Evolutionary conservation across 2,329 filamentous ascomycete species (phyloP).

Genomic region (Emergomyces pasteurianus): DNA sequence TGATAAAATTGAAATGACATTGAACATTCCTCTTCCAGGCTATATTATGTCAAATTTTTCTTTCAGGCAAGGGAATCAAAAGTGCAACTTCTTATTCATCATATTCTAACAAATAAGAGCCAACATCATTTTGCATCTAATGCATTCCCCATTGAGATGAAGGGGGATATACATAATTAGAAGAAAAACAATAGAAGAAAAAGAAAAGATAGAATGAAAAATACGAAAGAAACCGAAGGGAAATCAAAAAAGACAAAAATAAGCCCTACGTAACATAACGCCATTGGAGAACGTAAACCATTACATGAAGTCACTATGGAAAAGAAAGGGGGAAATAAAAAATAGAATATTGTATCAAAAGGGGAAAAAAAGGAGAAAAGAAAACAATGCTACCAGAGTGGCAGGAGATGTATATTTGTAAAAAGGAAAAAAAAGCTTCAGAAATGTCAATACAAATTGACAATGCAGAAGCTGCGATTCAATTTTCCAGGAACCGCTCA

Average conservation of each 20-base stretch:
- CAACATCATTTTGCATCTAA: background rate
- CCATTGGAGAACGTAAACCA: background rate
- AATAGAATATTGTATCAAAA: background rate
- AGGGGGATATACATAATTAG: background rate
- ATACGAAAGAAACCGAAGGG: background rate
- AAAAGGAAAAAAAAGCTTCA: background rate
- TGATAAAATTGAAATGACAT: too few species aligned
- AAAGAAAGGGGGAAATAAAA: conserved; percentile 1
- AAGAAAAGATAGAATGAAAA: background rate
- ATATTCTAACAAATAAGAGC: background rate
- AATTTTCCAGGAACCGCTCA: background rate
- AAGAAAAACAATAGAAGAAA: too few species aligned
- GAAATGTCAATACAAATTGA: background rate
- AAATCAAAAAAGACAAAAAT: conserved; percentile 5
- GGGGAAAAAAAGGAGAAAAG: background rate
- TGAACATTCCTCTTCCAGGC: too few species aligned
- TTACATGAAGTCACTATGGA: conserved; percentile 4
- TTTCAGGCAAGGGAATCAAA: too few species aligned
- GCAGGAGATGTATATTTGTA: background rate
- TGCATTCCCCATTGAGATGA: background rate
- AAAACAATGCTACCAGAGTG: background rate
- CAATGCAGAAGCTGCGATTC: background rate
- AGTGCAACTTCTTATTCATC: too few species aligned
- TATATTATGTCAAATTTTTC: too few species aligned
- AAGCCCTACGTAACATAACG: background rate